Conservation (phyloP, 2,329 filamentous ascomycete genomes). For the Fusarium pilosicola region DNA sequence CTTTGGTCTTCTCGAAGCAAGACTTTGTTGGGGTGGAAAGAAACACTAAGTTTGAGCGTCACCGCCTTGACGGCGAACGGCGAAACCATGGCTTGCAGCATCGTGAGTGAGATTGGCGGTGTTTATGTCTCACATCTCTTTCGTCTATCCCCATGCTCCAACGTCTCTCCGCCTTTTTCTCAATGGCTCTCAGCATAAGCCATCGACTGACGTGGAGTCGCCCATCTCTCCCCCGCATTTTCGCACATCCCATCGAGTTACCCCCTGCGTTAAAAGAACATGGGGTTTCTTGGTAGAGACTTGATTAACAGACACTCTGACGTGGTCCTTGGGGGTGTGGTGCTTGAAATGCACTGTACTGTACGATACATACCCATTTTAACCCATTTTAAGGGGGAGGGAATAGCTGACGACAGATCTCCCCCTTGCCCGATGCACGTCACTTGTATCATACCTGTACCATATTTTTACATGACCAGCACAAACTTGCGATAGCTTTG, state of each 20-base stretch:
- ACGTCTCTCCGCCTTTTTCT: slow-evolving; percentile 8
- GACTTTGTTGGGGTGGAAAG: slow-evolving; percentile 28
- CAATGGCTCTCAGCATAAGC: slow-evolving; percentile 11
- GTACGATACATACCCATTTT: neutral
- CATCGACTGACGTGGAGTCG: slow-evolving; percentile 24
- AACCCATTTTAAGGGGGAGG: neutral
- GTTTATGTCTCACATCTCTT: slow-evolving; percentile 15
- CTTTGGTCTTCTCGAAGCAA: neutral
- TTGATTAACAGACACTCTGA: slow-evolving; percentile 26
- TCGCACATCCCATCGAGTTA: slow-evolving; percentile 17
- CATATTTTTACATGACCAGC: slow-evolving; percentile 10
- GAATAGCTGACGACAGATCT: slow-evolving; percentile 12
- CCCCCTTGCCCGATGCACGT: slow-evolving; percentile 24
- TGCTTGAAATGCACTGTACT: slow-evolving; percentile 15
- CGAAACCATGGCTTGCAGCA: slow-evolving; percentile 17
- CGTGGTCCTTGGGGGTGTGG: neutral
- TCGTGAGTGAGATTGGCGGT: slow-evolving; percentile 22
- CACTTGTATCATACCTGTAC: slow-evolving; percentile 27
- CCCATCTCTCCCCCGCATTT: slow-evolving; percentile 31
- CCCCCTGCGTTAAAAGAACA: slow-evolving; percentile 33
- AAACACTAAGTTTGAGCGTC: slow-evolving; percentile 16
- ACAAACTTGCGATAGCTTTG: slow-evolving; percentile 4
- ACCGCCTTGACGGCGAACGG: slow-evolving; percentile 24
- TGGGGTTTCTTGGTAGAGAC: slow-evolving; percentile 20
- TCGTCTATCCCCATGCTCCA: neutral